Base-by-base conservation (phyloP, 345 rosid genomes). In the Jatropha curcas region DNA sequence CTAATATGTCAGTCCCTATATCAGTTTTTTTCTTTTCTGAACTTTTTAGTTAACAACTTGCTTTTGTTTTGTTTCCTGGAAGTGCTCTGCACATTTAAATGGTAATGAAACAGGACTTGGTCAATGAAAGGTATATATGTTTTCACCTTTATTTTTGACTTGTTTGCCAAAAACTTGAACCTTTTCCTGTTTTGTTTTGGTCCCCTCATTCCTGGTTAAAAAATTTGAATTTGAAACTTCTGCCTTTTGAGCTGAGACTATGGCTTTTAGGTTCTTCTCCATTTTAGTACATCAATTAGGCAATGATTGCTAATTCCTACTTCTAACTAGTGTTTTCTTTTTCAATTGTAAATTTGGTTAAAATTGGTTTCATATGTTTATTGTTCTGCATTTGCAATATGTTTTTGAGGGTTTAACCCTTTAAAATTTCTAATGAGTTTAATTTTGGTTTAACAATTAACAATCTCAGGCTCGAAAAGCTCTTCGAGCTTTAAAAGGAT, bases 401-500 rank as follows among this genome's bases (percentile, higher is more conserved):
- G 31, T 34, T 41, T 68, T 52, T 4, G 14, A 41, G 17, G 11
- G 56, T 8, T 50, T 67, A 9, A 30, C 35, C 20, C 27, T 43
- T 8, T n/a, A 2, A 14, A 14, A 27, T 25, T 68, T 20, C 33
- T 56, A 57, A 65, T 63, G 45, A 56, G 74, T 41, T 63, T 11
- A 12, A 20, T 25, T 11, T 31, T 50, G 65, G 27, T 58, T n/a
- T n/a, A n/a, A n/a, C n/a, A n/a, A n/a, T n/a, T 64, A 8, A 55
- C 19, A 51, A 24, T 61, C 16, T 45, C 73, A 77, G 81, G 77
- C 81, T 43, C 65, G 81, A 31, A 77, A 77, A 33, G 81, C 77
- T 52, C 81, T 72, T 53, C 55, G 81, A 19, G 81, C 81, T 33
- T 72, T 77, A 62, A 77, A 67, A 73, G 77, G 77, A 7, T 33